Conservation (phyloP, 345 rosid species). For the Odontarrhena argentea region DNA sequence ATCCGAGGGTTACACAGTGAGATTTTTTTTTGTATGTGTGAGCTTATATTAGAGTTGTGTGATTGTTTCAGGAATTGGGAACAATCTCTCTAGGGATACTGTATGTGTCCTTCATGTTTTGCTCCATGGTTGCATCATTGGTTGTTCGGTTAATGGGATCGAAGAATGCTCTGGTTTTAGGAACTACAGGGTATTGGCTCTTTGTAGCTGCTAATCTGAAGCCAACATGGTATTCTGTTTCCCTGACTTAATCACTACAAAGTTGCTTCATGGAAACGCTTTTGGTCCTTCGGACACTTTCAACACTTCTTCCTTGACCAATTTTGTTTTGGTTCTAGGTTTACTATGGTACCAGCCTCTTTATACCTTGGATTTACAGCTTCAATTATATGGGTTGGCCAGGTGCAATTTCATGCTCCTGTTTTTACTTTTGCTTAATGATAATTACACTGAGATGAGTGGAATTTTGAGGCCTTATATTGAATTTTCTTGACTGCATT, state of each 20-base stretch:
- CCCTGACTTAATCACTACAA: neutral
- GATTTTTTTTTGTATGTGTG: neutral
- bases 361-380: slow-evolving; percentile 87
- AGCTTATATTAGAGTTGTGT: neutral
- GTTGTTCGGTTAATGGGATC: slow-evolving; percentile 81
- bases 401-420: slow-evolving; percentile 54
- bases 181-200: slow-evolving; percentile 90
- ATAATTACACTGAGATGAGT: neutral
- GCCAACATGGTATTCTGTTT: slow-evolving; percentile 68
- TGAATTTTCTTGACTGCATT: slow-evolving; percentile 4
- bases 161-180: slow-evolving; percentile 79
- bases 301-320: neutral
- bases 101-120: slow-evolving; percentile 79
- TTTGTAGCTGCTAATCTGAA: slow-evolving; percentile 84
- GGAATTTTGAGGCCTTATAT: neutral
- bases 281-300: neutral
- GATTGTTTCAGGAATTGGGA: slow-evolving; percentile 66
- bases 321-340: slow-evolving; percentile 47
- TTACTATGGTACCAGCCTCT: slow-evolving; percentile 85
- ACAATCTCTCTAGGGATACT: slow-evolving; percentile 85
- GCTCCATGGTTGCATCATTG: slow-evolving; percentile 78
- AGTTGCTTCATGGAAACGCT: neutral
- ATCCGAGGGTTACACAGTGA: neutral
- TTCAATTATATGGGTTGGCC: slow-evolving; percentile 94
- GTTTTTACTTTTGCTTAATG: neutral